phyloP scores from a whole-genome alignment of 441 rosid species.

The Pelargonium australe region DNA sequence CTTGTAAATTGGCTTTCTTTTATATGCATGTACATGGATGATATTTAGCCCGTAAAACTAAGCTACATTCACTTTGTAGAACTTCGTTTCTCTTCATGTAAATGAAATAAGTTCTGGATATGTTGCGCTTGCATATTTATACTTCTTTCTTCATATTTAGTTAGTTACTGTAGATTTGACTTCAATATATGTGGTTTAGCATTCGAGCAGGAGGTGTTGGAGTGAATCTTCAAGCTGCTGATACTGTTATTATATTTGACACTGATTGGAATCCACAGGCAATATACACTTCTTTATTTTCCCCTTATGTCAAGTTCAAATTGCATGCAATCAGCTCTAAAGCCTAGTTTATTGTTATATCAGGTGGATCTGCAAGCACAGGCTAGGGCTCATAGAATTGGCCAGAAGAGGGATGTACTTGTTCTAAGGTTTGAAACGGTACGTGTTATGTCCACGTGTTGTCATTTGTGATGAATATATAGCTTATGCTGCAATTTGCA shows the following conservation, averaged over 20 bases:
- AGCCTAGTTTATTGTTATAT: constrained; percentile 13
- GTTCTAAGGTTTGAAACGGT: constrained; percentile 96
- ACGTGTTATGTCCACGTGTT: constrained; percentile 16
- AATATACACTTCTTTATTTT: constrained; percentile 20
- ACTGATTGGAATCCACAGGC: constrained; percentile 99
- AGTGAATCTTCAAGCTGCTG: constrained; percentile 96
- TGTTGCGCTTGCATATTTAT: background rate
- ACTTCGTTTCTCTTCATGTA: background rate
- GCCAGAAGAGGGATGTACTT: constrained; percentile 94
- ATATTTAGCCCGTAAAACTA: background rate
- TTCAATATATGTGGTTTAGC: constrained; percentile 35
- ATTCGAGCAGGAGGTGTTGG: constrained; percentile 99
- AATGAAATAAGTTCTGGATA: background rate
- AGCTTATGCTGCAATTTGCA: constrained; percentile 9
- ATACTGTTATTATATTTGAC: constrained; percentile 88
- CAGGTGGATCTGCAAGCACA: constrained; percentile 99
- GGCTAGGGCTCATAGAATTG: constrained; percentile 96
- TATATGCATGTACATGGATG: background rate
- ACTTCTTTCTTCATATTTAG: constrained; percentile 8
- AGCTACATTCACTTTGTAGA: background rate
- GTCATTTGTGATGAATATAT: constrained; percentile 9
- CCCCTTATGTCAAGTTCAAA: background rate
- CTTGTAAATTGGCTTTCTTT: background rate
- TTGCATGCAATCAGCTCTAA: constrained; percentile 9
- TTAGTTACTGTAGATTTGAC: constrained; percentile 24